Evolutionary conservation across 2,329 filamentous ascomycete species (phyloP), one percentile per base, ranked within the genome.

Genomic region (Fusarium sp.): DNA sequence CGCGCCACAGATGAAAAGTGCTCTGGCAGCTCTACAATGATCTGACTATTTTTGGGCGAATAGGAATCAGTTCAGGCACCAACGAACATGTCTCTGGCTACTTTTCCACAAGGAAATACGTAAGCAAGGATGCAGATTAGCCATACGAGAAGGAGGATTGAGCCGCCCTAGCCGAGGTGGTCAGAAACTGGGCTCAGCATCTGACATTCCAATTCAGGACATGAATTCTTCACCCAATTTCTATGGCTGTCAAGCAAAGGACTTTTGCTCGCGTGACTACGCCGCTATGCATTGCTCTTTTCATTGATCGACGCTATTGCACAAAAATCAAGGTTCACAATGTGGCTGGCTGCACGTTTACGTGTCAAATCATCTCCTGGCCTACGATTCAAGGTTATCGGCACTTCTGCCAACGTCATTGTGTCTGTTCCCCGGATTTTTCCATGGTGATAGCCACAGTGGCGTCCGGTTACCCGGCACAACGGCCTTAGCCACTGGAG

Each of bases 81-180:
- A 18, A 39, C 20, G 32, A 18, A 39, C 20, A 39, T 8, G 20
- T 18, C 34, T 39, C 20, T 54, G 34, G 7, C 42, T 45, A 17
- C 28, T 28, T 10, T 18, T 54, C 17, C 32, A 38, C 22, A 57
- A 44, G 60, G 22, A 47, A 34, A 26, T 32, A 55, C 28, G 42
- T 58, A 38, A 64, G 30, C 62, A 66, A 54, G 36, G 60, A 17
- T 45, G n/a, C 9, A 62, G 17, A 68, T 68, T 62, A 68, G 28
- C 63, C 63, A 68, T 68, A 68, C 65, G 65, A 68, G 55, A 59
- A n/a, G 54, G 30, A 62, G 61, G 64, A 68, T 68, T 68, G 34
- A 68, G 54, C 63, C 65, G 63, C 55, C 44, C 28, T 68, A 68
- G 41, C 65, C 65, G 65, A 68, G 63, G 34, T 66, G 65, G 65